A percentile compares a stretch with the other conserved stretches of the same genome.
Conservation (phyloP, 148 eudicot genomes). For the Linanthus parryae region DNA sequence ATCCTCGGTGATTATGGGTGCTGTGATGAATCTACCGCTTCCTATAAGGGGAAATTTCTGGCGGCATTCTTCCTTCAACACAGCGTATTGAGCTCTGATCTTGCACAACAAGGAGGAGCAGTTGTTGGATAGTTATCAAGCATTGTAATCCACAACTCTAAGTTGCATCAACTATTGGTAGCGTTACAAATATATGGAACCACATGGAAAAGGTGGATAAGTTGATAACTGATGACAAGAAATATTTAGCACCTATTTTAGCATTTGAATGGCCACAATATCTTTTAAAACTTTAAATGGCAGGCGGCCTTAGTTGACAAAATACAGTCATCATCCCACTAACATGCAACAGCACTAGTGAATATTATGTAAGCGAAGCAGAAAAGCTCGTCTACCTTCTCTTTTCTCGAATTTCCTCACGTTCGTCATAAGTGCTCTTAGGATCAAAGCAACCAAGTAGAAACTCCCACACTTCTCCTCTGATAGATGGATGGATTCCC, state of each 20-base stretch:
- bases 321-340: too few species aligned
- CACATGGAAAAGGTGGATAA: conserved; percentile 5
- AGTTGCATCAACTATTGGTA: background rate
- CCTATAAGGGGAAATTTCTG: conserved; percentile 74
- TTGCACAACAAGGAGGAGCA: conserved; percentile 5
- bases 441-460: conserved; percentile 88
- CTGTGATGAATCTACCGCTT: conserved; percentile 77
- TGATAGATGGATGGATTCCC: conserved; percentile 88
- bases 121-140: background rate
- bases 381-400: conserved; percentile 46
- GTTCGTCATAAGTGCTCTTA: conserved; percentile 67
- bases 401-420: conserved; percentile 47
- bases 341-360: too few species aligned
- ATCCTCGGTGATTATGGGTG: conserved; percentile 62
- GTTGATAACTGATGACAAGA: too few species aligned
- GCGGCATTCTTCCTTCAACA: conserved; percentile 68
- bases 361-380: conserved; percentile 7
- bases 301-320: too few species aligned
- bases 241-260: too few species aligned
- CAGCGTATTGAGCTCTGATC: conserved; percentile 55
- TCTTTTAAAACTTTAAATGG: too few species aligned
- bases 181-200: background rate
- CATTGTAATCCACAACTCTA: too few species aligned
- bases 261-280: too few species aligned
- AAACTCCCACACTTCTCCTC: conserved; percentile 98